phyloP scores from a whole-genome alignment of 2,329 filamentous ascomycete genomes.

The Pyrenophora teres region DNA sequence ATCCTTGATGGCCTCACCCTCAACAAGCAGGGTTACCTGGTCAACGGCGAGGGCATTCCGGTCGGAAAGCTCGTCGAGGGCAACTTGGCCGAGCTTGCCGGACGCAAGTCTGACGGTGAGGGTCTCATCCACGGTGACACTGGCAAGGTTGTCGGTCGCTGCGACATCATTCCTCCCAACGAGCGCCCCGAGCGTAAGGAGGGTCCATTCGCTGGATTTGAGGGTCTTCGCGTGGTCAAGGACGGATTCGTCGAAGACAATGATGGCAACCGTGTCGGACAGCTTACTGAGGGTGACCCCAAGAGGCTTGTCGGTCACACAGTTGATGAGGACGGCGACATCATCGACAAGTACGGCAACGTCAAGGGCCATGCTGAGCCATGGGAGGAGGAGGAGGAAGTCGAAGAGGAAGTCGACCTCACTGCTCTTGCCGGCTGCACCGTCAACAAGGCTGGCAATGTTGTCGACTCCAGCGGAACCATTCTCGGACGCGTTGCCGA shows the following conservation, averaged over 20 bases:
- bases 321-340: slow-evolving; percentile 82
- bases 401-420: slow-evolving; percentile 59
- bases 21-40: slow-evolving; percentile 65
- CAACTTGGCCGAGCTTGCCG: slow-evolving; percentile 60
- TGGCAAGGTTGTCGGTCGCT: slow-evolving; percentile 61
- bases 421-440: slow-evolving; percentile 64
- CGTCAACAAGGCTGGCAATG: slow-evolving; percentile 67
- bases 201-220: slow-evolving; percentile 70
- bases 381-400: slow-evolving; percentile 52
- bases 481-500: slow-evolving; percentile 63
- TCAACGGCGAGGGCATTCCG: slow-evolving; percentile 58
- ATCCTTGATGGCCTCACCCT: slow-evolving; percentile 58
- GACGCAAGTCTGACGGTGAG: slow-evolving; percentile 60
- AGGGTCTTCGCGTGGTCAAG: slow-evolving; percentile 68
- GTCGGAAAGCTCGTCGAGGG: slow-evolving; percentile 62
- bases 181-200: slow-evolving; percentile 63
- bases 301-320: slow-evolving; percentile 73
- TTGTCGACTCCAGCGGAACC: slow-evolving; percentile 63
- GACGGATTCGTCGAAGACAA: slow-evolving; percentile 75
- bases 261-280: slow-evolving; percentile 77
- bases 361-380: slow-evolving; percentile 64
- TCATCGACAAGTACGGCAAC: slow-evolving; percentile 75
- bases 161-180: slow-evolving; percentile 62
- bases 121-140: slow-evolving; percentile 62
- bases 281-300: slow-evolving; percentile 70